Evolutionary conservation across 106 monocot species (phyloP).

Genomic region (Hemerocallis citrina): DNA sequence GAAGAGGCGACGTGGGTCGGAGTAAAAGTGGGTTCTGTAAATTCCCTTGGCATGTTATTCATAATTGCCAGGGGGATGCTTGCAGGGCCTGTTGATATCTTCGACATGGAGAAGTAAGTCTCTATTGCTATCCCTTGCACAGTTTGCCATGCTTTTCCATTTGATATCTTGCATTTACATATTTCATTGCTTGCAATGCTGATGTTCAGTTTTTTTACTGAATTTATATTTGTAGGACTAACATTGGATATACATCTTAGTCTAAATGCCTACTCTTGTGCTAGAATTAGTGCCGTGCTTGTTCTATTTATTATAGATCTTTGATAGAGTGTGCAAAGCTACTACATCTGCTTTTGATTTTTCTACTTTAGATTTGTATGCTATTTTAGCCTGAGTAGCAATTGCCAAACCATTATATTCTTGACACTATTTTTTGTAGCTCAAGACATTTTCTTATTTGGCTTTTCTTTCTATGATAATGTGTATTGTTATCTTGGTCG

Average conservation of each 20-base stretch:
- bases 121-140: conserved; percentile 3
- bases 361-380: neutral
- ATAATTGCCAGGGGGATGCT: conserved; percentile 15
- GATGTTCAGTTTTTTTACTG: neutral
- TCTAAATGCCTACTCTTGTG: too few relatives aligned
- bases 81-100: conserved; percentile 9
- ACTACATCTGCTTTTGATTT: neutral
- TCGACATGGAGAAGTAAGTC: conserved; percentile 14
- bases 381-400: neutral
- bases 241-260: too few relatives aligned
- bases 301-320: neutral
- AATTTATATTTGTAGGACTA: neutral
- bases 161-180: neutral
- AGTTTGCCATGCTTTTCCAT: neutral
- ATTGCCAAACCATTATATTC: neutral
- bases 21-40: conserved; percentile 15
- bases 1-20: conserved; percentile 60
- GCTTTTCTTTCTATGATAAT: neutral
- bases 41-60: conserved; percentile 6
- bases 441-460: neutral
- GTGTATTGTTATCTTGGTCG: neutral
- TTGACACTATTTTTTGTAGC: neutral
- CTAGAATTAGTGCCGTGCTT: too few relatives aligned
- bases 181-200: neutral
- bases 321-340: neutral